A percentile compares a stretch with the other conserved stretches of the same genome.
phyloP scores from a whole-genome alignment of 2,329 filamentous ascomycete genomes.

The Talaromyces funiculosus region DNA sequence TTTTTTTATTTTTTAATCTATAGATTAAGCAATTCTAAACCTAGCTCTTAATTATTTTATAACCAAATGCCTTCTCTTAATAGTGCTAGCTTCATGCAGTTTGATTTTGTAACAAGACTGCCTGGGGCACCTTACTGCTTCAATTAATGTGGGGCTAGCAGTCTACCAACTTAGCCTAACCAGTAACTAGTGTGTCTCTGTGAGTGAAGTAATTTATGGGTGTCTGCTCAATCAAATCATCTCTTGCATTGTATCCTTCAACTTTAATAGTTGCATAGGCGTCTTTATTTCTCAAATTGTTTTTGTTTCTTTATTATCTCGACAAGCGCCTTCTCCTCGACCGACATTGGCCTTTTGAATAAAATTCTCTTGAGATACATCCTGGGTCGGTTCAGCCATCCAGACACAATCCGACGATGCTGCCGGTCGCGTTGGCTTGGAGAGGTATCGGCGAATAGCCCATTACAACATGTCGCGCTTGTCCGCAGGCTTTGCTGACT shows the following conservation, averaged over 20 bases:
- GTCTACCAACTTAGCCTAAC: background rate
- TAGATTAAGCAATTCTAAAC: too few species aligned
- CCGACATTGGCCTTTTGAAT: background rate
- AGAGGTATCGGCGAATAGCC: constrained; percentile 13
- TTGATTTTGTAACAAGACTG: too few species aligned
- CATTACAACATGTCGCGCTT: constrained; percentile 68
- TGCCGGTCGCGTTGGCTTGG: background rate
- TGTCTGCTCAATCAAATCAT: background rate
- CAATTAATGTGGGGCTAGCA: background rate
- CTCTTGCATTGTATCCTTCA: background rate
- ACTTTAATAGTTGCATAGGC: background rate
- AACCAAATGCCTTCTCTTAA: too few species aligned
- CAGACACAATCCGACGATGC: constrained; percentile 5
- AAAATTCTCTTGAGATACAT: background rate
- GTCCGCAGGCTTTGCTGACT: constrained; percentile 75
- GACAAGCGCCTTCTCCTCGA: background rate
- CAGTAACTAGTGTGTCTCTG: background rate
- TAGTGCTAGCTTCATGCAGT: too few species aligned
- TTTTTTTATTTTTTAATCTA: too few species aligned
- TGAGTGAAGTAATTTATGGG: background rate
- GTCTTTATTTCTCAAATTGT: too few species aligned
- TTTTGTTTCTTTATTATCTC: background rate
- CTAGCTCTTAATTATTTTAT: too few species aligned
- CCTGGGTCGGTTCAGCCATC: background rate
- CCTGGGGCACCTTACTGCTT: background rate